Conservation (phyloP, 352 stramenopile genomes). For the Phytopythium delawarense region DNA sequence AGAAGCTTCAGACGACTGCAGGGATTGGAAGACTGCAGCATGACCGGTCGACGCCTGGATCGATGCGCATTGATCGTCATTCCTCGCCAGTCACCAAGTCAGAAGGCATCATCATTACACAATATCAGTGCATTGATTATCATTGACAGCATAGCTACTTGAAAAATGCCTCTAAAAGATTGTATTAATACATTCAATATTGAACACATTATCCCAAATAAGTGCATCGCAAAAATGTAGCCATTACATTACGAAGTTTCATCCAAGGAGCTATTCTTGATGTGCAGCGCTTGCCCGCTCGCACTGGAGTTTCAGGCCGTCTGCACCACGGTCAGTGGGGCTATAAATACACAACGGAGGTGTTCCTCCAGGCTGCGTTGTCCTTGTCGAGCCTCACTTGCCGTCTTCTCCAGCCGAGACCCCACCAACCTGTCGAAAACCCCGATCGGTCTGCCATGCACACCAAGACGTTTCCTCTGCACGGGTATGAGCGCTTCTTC, state of each 20-base stretch:
- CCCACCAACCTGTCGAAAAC: not conserved
- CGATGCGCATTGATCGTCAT: not conserved
- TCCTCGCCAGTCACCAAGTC: not conserved
- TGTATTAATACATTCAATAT: not conserved
- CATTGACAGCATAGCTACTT: not conserved
- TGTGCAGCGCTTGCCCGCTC: not conserved
- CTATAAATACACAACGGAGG: not conserved
- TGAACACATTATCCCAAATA: not conserved
- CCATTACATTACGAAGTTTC: not conserved
- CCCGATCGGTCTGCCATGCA: conserved; percentile 1
- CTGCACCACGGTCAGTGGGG: not conserved
- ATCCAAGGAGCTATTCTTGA: not conserved
- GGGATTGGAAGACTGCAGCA: not conserved
- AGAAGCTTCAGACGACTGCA: not conserved
- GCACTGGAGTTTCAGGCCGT: not conserved
- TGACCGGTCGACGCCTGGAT: no score
- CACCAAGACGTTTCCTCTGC: conserved; percentile 37
- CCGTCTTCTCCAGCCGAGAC: not conserved
- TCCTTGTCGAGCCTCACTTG: not conserved
- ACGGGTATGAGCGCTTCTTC: conserved; percentile 69
- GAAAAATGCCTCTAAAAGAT: not conserved
- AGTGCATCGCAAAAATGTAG: not conserved
- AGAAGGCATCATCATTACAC: not conserved
- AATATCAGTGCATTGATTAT: not conserved
- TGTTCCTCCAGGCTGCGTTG: not conserved